Base-by-base conservation (phyloP, 164 flowering plant genomes). In the Litsea cubeba region DNA sequence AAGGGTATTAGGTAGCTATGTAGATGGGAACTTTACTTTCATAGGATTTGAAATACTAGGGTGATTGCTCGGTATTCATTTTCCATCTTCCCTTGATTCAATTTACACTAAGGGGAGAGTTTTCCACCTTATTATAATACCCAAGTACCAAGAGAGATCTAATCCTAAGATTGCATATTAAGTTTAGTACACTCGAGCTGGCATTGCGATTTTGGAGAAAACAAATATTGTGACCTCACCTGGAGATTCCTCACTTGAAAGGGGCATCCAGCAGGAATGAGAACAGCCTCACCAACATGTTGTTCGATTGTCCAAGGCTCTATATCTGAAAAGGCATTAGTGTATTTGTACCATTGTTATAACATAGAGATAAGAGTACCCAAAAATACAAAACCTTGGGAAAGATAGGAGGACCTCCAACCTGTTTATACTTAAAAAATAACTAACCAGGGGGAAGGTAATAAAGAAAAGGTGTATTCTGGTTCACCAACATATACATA, bases 291-390 rank as follows among this genome's bases (percentile, higher is more conserved):
- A 64, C 98, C 95, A 49, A 87, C 71, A 78, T 84, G 82, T 83
- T 95, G 99, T 72, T 91, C 89, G 78, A 95, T 88, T 50, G 95
- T 87, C 97, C 98, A 93, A 3, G 99, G 97, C 82, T 93, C 97
- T n/a, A 95, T 84, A 72, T 91, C 99, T 95, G 79, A 50, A 17
- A 67, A 50, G 32, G 32, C 3, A 73, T 26, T 70, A 67, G 25
- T 20, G 22, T 3, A 57, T n/a, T 15, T 22, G 50, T 74, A 12
- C 15, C 40, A 14, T 25, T 66, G n/a, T 28, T 54, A 54, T 66
- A 28, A 15, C 69, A 14, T 18, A 66, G 5, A 30, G n/a, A 8
- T 25, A 14, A 15, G 69, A 14, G 3, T 14, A 63, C 28, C 32
- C 23, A 14, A 25, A 66, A 30, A 28, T 66, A 17, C n/a, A 28